These are phyloP conservation scores for Tylopilus plumbeoviolaceoides DNA, from an alignment of 768 basidiomycete species.

Conservation along the genomic window DNA sequence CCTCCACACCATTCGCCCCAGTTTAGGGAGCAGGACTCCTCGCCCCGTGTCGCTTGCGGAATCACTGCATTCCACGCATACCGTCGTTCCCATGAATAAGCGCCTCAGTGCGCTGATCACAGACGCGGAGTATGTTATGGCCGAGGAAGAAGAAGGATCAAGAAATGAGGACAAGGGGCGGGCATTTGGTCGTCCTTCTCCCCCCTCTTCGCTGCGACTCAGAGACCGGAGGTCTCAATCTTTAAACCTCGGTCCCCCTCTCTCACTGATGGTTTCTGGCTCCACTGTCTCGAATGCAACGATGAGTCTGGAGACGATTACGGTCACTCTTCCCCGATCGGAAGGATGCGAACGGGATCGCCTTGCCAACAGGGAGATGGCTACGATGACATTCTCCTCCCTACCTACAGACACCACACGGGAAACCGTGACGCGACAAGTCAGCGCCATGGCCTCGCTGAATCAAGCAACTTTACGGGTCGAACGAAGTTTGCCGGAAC, in stretches of 20 bases:
- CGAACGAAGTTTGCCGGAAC: slow-evolving; percentile 29
- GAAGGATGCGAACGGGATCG: slow-evolving; percentile 37
- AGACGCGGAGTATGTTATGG: slow-evolving; percentile 63
- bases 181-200: slow-evolving; percentile 32
- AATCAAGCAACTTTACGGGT: slow-evolving; percentile 23
- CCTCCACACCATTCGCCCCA: slow-evolving; percentile 64
- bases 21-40: slow-evolving; percentile 47
- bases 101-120: slow-evolving; percentile 64
- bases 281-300: slow-evolving; percentile 25
- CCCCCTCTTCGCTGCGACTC: slow-evolving; percentile 43
- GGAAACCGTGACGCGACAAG: slow-evolving; percentile 27
- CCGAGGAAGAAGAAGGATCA: slow-evolving; percentile 52
- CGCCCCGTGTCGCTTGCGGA: slow-evolving; percentile 78
- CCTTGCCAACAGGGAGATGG: slow-evolving; percentile 39
- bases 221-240: slow-evolving; percentile 64
- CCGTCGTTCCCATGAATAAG: slow-evolving; percentile 62
- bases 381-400: slow-evolving; percentile 39
- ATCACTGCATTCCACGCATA: slow-evolving; percentile 69
- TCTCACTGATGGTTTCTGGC: slow-evolving; percentile 27
- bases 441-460: slow-evolving; percentile 13
- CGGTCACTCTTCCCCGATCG: slow-evolving; percentile 26
- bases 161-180: slow-evolving; percentile 15
- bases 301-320: slow-evolving; percentile 30
- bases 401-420: slow-evolving; percentile 18
- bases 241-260: slow-evolving; percentile 43